A percentile compares a stretch with the other conserved stretches of the same genome.
These are phyloP conservation scores for Patellaria atrata DNA, from an alignment of 495 filamentous ascomycete species.

Conservation along the genomic window DNA sequence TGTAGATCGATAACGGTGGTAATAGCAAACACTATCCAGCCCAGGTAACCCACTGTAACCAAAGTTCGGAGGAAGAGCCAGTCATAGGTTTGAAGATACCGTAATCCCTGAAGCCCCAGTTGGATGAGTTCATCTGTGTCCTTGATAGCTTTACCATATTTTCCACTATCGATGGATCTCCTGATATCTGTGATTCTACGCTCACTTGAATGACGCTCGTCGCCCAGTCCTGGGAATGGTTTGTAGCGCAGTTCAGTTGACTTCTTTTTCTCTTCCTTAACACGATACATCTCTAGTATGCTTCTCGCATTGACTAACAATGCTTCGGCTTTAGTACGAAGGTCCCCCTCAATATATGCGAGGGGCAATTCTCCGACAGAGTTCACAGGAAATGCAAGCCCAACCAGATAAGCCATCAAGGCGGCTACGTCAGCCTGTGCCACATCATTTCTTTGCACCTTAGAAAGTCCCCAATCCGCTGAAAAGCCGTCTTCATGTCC, in stretches of 20 bases:
- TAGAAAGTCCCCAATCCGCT: constrained; percentile 68
- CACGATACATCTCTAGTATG: constrained; percentile 92
- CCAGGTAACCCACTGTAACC: constrained; percentile 84
- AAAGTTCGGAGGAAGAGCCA: constrained; percentile 96
- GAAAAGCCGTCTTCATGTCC: constrained; percentile 93
- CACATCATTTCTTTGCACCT: constrained; percentile 77
- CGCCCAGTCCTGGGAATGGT: constrained; percentile 50
- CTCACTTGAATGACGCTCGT: constrained; percentile 47
- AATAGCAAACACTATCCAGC: constrained; percentile 91
- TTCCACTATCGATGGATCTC: constrained; percentile 47
- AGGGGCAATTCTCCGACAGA: constrained; percentile 90
- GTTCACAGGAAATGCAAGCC: constrained; percentile 85
- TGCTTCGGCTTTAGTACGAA: constrained; percentile 68
- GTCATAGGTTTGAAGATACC: constrained; percentile 92
- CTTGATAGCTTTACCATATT: constrained; percentile 59
- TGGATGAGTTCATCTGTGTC: constrained; percentile 62
- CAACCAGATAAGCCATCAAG: constrained; percentile 91
- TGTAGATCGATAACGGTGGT: constrained; percentile 85
- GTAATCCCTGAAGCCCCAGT: constrained; percentile 64
- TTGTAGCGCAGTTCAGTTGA: constrained; percentile 58
- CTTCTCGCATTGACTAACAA: constrained; percentile 71
- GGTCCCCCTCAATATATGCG: constrained; percentile 56
- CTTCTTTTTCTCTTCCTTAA: constrained; percentile 84
- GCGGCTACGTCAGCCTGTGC: constrained; percentile 90
- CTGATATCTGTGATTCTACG: constrained; percentile 53